Evolutionary conservation across 1,284 basidiomycete genomes (phyloP).

Genomic region (Waitea zeae): DNA sequence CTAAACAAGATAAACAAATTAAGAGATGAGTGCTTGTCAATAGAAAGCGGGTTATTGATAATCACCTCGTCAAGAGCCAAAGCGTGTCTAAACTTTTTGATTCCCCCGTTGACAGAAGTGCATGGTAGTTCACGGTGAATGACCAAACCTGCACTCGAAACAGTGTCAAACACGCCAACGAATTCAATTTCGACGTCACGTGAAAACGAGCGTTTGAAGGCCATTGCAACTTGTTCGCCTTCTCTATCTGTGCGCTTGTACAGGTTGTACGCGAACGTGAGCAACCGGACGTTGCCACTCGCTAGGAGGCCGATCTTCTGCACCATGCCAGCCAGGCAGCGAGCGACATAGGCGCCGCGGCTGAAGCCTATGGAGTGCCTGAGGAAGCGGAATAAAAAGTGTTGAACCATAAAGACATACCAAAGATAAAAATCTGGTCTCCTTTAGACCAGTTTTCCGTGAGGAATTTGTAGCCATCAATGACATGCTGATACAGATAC

Average conservation of each 20-base stretch:
- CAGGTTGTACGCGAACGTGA: slow-evolving; percentile 40
- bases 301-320: slow-evolving; percentile 31
- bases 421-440: slow-evolving; percentile 36
- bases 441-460: slow-evolving; percentile 40
- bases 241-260: slow-evolving; percentile 24
- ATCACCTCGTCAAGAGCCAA: slow-evolving; percentile 26
- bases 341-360: slow-evolving; percentile 30
- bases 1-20: neutral
- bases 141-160: slow-evolving; percentile 20
- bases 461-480: slow-evolving; percentile 43
- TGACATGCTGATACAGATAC: slow-evolving; percentile 33
- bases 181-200: slow-evolving; percentile 31
- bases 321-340: slow-evolving; percentile 22
- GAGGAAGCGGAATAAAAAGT: neutral
- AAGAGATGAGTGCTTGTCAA: neutral
- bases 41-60: neutral
- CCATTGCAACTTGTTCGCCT: slow-evolving; percentile 22
- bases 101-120: slow-evolving; percentile 19
- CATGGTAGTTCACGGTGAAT: slow-evolving; percentile 21
- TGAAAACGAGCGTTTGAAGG: slow-evolving; percentile 35
- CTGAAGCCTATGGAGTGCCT: slow-evolving; percentile 14
- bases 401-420: slow-evolving; percentile 22
- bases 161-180: slow-evolving; percentile 22
- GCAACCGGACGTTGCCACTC: slow-evolving; percentile 30
- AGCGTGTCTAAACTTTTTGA: slow-evolving; percentile 25